Evolutionary conservation across 306 rosid species (phyloP), one percentile per base, ranked within the genome.

Genomic region (Begonia peltatifolia): DNA sequence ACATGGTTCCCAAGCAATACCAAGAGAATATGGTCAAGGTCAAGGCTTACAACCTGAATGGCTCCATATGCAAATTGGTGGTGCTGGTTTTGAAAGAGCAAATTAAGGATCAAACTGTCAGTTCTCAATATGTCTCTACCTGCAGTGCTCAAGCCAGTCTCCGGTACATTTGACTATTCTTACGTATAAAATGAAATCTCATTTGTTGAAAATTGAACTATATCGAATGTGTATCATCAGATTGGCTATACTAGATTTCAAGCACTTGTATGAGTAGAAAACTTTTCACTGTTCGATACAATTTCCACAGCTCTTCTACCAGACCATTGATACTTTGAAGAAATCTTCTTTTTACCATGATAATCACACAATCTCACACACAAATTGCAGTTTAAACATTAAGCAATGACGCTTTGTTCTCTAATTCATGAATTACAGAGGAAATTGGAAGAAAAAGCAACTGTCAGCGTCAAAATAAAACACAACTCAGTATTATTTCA

Each of bases 11-110:
- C 92, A 85, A 72, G 62, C 82, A 56, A 60, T 42, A 6, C 46
- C 67, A 30, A 80, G 84, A 68, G 87, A 76, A 11, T 85, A 74
- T 74, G 63, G 59, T 54, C 79, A 30, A 30, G 38, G 38, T 30
- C 38, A 78, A 66, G 84, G 71, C 59, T 68, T 79, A 46, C 94
- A 80, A 12, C 66, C 82, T 3, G 93, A 83, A 62, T 86, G 94
- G 94, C 70, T 86, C 56, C 95, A 86, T 66, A 90, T 90, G 95
- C 95, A 90, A 75, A 57, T 83, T 20, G 79, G 85, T 60, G 87
- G 82, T 65, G 38, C 38, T 30, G 69, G 76, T 71, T 80, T 78
- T 25, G 80, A 79, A 66, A 71, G 94, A 68, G 61, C 84, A 57
- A 63, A 82, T 52, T 90, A 50, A 54, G 52, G 9, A 30, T 30